Conservation (phyloP, 202 grass and related monocot species). For the Panicum hallii region DNA sequence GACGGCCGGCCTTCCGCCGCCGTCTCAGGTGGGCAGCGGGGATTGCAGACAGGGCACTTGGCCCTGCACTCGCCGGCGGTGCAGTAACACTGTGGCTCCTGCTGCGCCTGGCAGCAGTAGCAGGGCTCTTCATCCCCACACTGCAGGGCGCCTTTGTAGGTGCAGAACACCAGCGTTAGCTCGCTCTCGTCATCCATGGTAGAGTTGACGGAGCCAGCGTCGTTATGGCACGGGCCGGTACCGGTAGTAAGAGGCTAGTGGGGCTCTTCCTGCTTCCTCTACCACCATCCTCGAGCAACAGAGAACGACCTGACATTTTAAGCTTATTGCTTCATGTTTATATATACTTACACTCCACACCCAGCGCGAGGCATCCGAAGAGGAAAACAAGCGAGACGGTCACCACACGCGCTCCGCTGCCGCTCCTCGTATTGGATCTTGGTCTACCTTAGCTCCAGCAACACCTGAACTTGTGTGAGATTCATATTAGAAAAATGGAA, state of each 20-base stretch:
- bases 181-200: neutral
- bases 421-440: neutral
- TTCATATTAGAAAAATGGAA: too few species aligned
- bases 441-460: neutral
- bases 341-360: neutral
- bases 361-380: neutral
- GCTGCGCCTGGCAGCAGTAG: neutral
- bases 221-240: neutral
- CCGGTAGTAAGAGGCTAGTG: neutral
- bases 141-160: neutral
- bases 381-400: neutral
- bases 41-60: neutral
- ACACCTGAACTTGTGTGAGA: too few species aligned
- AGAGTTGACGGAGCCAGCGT: neutral
- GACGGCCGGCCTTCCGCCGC: neutral
- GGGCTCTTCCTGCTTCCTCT: neutral
- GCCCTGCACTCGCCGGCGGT: neutral
- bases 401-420: neutral
- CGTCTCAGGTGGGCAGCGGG: neutral
- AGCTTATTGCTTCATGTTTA: neutral
- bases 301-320: neutral
- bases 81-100: neutral
- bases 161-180: neutral
- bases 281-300: neutral
- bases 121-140: neutral